Evolutionary conservation across 2,329 filamentous ascomycete species (phyloP).

Genomic region (Leptographium wingfieldii): DNA sequence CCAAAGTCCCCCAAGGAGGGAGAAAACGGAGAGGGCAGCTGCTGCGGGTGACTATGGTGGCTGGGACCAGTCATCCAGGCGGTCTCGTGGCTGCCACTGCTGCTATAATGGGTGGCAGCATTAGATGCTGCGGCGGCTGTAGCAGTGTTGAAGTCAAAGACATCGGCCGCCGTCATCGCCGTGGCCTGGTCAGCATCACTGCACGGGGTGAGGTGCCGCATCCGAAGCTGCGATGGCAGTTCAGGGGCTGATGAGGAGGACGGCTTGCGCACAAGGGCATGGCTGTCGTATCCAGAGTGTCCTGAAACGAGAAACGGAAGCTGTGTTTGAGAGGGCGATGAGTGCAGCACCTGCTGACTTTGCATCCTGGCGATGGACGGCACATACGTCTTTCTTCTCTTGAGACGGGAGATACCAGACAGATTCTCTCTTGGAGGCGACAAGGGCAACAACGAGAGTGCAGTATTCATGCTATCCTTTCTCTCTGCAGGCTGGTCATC

Average conservation of each 20-base stretch:
- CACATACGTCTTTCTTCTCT: not conserved
- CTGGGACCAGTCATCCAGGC: not conserved
- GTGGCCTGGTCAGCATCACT: conserved; percentile 31
- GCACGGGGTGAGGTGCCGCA: conserved; percentile 37
- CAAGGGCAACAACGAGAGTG: not conserved
- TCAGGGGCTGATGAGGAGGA: conserved; percentile 10
- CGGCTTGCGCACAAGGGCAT: conserved; percentile 4
- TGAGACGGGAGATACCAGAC: not conserved
- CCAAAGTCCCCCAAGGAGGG: conserved; percentile 1
- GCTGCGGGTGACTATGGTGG: not conserved
- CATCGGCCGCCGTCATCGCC: not conserved
- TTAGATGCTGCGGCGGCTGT: not conserved
- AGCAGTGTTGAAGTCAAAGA: conserved; percentile 18
- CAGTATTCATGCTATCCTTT: not conserved
- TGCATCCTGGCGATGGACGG: not conserved
- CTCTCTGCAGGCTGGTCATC: not conserved
- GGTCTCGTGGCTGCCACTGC: not conserved
- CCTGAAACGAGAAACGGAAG: conserved; percentile 10
- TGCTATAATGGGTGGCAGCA: not conserved
- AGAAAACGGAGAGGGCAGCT: not conserved
- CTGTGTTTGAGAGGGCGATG: not conserved
- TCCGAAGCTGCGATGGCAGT: conserved; percentile 18
- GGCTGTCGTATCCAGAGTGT: conserved; percentile 15
- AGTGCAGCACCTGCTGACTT: too few relatives aligned
- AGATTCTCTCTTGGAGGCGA: not conserved